A percentile compares a stretch with the other conserved stretches of the same genome.
Evolutionary conservation across 2,329 filamentous ascomycete genomes (phyloP).

Genomic region (Aspergillus fumigatiaffinis): DNA sequence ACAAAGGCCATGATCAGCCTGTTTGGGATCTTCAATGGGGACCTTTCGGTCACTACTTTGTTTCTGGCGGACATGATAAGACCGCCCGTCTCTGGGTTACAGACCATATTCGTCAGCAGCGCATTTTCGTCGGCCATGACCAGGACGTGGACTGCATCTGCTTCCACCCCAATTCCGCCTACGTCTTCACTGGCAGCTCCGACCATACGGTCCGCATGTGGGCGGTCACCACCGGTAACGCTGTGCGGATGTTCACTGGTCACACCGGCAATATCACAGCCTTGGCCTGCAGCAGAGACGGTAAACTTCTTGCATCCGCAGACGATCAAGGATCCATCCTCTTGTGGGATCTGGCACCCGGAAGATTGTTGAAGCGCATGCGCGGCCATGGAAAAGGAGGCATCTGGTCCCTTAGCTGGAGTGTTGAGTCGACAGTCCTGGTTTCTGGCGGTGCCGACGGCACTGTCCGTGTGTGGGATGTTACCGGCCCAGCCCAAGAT

Average conservation of each 20-base stretch:
- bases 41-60: slow-evolving; percentile 92
- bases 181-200: slow-evolving; percentile 87
- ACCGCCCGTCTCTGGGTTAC: slow-evolving; percentile 89
- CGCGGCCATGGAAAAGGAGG: slow-evolving; percentile 90
- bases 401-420: slow-evolving; percentile 91
- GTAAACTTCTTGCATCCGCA: slow-evolving; percentile 84
- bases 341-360: slow-evolving; percentile 90
- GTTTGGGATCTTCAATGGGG: slow-evolving; percentile 87
- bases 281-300: slow-evolving; percentile 79
- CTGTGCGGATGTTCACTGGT: slow-evolving; percentile 86
- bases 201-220: slow-evolving; percentile 98
- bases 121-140: slow-evolving; percentile 88
- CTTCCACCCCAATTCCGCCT: slow-evolving; percentile 92
- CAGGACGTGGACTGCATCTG: slow-evolving; percentile 85
- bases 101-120: slow-evolving; percentile 83
- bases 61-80: slow-evolving; percentile 81
- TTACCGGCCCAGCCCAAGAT: slow-evolving; percentile 64
- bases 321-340: slow-evolving; percentile 87
- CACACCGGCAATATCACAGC: slow-evolving; percentile 85
- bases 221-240: slow-evolving; percentile 81
- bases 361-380: slow-evolving; percentile 83
- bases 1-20: slow-evolving; percentile 87
- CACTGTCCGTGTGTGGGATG: slow-evolving; percentile 92
- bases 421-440: slow-evolving; percentile 84
- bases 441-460: slow-evolving; percentile 88